Evolutionary conservation across 352 stramenopile genomes (phyloP), one percentile per base, ranked within the genome.

Genomic region (Pythium coloratum): DNA sequence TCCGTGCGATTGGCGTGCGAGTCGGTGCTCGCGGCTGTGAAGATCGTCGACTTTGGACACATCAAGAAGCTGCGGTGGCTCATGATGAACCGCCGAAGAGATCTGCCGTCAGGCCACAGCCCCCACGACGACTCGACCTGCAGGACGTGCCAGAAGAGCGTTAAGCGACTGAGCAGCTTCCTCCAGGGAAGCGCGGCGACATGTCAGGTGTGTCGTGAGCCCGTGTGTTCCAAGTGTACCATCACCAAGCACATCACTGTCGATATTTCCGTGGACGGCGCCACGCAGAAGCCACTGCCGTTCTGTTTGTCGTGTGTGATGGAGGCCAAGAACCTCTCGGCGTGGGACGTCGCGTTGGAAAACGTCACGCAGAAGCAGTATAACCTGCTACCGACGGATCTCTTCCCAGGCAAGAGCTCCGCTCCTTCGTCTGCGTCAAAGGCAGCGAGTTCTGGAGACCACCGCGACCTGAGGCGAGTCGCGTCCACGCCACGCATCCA

Each of bases 41-140:
- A 79, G 1, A 56, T 88, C 0, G 76, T 84, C 28, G 79, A 89
- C 53, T 84, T 78, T 59, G 75, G 77, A 18, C 78, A 89, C 64
- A 66, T 86, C 64, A 91, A 86, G 66, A 91, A 91, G 63, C 71
- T 91, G 4, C 80, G 72, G 57, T 88, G 80, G 80, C 75, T 89
- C 53, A 78, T 88, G 44, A 59, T 73, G 33, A 53, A 75, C 51
- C 64, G 73, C 20, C 66, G 76, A 5, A 53, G 60, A 46, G 63
- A 67, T 58, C 24, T 63, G 32, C n/a, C 54, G 10, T 20, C 56
- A 2, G 24, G 53, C 50, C 50, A 55, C 46, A 49, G 33, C 0
- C 36, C 71, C 38, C 67, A 6, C 40, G 61, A 59, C 36, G 65
- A 62, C 2, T 57, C 62, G 3, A 56, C 44, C 6, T 81, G 74